Percentiles rank a stretch among this genome's conserved stretches.
Conservation (phyloP, 2,329 filamentous ascomycete species). For the Diaporthe batatas region DNA sequence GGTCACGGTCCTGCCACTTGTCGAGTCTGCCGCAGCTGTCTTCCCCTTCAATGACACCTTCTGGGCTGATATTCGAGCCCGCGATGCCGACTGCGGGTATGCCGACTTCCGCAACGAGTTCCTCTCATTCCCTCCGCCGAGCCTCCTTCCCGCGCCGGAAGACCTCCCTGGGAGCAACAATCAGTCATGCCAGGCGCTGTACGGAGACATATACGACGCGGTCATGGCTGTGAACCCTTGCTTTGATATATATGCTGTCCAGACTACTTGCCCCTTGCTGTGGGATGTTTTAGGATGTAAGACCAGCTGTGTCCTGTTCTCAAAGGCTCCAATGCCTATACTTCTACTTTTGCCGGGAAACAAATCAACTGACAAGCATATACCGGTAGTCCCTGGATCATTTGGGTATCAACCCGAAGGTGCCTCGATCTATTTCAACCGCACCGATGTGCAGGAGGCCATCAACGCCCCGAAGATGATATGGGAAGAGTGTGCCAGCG, state of each 20-base stretch:
- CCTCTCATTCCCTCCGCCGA: conserved; percentile 76
- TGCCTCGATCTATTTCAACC: conserved; percentile 77
- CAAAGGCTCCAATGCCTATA: background rate
- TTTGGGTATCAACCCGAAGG: conserved; percentile 74
- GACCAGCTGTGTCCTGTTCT: background rate
- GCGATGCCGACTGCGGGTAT: conserved; percentile 72
- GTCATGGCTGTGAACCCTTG: conserved; percentile 76
- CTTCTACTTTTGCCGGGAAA: background rate
- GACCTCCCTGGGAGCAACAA: conserved; percentile 54
- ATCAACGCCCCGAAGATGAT: conserved; percentile 51
- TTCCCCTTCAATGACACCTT: conserved; percentile 75
- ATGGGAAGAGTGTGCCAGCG: conserved; percentile 69
- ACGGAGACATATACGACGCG: conserved; percentile 66
- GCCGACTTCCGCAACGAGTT: conserved; percentile 70
- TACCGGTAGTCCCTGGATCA: conserved; percentile 66
- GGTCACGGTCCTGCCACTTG: conserved; percentile 68
- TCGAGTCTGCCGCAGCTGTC: conserved; percentile 60
- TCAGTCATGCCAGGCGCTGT: conserved; percentile 69
- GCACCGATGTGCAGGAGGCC: conserved; percentile 72
- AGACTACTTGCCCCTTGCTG: conserved; percentile 76
- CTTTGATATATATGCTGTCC: conserved; percentile 82
- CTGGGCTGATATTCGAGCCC: conserved; percentile 63
- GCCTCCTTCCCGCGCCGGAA: conserved; percentile 64
- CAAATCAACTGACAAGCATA: conserved; percentile 12
- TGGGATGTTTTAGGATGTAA: conserved; percentile 75